Percentiles rank a stretch among this genome's conserved stretches.
phyloP scores from a whole-genome alignment of 2,329 filamentous ascomycete species.

The Fusarium gaditjirri region DNA sequence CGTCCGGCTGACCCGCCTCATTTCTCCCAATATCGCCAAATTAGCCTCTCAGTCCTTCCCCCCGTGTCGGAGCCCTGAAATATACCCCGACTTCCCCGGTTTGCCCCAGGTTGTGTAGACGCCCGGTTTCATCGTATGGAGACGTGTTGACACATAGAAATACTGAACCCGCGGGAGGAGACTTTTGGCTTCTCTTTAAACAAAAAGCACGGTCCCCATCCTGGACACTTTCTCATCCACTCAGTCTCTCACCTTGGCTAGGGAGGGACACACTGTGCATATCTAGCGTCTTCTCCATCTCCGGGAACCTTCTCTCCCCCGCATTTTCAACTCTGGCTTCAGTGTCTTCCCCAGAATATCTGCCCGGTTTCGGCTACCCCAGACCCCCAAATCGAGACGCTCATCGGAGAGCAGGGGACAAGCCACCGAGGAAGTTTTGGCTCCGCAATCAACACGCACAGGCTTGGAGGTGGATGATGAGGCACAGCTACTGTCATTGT shows the following conservation, averaged over 20 bases:
- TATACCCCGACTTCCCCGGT: conserved; percentile 28
- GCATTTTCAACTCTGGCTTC: not conserved
- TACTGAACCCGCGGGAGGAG: not conserved
- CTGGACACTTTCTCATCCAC: not conserved
- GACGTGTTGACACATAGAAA: conserved; percentile 25
- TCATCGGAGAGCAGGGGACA: conserved; percentile 18
- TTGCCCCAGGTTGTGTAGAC: conserved; percentile 25
- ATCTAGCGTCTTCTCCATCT: conserved; percentile 21
- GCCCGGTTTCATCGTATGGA: not conserved
- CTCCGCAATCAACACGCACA: conserved; percentile 6
- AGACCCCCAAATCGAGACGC: conserved; percentile 21
- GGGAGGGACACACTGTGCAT: conserved; percentile 37
- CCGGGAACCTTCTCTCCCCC: conserved; percentile 2
- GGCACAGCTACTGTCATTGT: conserved; percentile 7
- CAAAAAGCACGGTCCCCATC: not conserved
- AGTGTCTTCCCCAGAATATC: conserved; percentile 19
- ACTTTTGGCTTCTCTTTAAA: not conserved
- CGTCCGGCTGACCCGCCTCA: conserved; percentile 13
- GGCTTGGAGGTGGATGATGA: conserved; percentile 6
- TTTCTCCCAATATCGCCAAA: conserved; percentile 15
- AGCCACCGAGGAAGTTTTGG: not conserved
- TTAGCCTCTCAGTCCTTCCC: not conserved
- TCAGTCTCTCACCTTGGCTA: conserved; percentile 11
- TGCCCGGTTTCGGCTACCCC: conserved; percentile 30
- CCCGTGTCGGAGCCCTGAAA: not conserved